These are phyloP conservation scores for Wickerhamiella spandovensis DNA, from an alignment of 805 yeast genomes.

Conservation along the genomic window DNA sequence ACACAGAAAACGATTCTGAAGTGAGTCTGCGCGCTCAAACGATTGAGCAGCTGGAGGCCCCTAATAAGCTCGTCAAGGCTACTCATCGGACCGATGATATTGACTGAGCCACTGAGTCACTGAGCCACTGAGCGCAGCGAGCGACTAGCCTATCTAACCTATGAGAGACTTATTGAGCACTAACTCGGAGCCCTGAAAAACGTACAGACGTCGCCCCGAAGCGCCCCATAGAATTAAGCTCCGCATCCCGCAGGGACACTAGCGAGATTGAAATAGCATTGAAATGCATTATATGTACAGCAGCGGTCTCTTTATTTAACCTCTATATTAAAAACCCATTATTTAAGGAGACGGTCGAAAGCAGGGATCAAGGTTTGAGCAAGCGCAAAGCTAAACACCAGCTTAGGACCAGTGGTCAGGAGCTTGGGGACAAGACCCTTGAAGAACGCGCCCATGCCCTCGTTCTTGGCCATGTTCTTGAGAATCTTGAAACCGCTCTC, in stretches of 20 bases:
- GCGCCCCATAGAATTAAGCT: no score
- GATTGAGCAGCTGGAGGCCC: conserved; percentile 15
- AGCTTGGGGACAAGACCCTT: conserved; percentile 94
- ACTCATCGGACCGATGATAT: conserved; percentile 1
- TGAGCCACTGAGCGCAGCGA: no score
- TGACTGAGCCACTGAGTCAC: not conserved
- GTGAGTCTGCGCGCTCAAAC: conserved; percentile 15
- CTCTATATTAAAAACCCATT: no score
- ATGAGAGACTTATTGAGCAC: no score
- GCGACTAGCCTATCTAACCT: no score
- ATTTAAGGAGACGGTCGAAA: conserved; percentile 55
- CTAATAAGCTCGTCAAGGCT: conserved; percentile 1
- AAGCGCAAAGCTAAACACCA: conserved; percentile 94
- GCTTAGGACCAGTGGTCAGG: conserved; percentile 94
- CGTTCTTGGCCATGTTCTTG: conserved; percentile 84
- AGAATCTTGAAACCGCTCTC: conserved; percentile 86
- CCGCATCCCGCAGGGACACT: no score
- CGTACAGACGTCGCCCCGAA: no score
- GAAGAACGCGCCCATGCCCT: conserved; percentile 82
- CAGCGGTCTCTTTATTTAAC: no score
- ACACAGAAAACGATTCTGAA: conserved; percentile 24
- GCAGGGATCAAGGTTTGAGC: conserved; percentile 97
- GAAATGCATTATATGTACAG: no score
- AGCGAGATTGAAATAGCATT: no score
- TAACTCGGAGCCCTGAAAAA: no score